These are phyloP conservation scores for Geoglossum cookeanum DNA, from an alignment of 2,329 filamentous ascomycete genomes.

Conservation along the genomic window DNA sequence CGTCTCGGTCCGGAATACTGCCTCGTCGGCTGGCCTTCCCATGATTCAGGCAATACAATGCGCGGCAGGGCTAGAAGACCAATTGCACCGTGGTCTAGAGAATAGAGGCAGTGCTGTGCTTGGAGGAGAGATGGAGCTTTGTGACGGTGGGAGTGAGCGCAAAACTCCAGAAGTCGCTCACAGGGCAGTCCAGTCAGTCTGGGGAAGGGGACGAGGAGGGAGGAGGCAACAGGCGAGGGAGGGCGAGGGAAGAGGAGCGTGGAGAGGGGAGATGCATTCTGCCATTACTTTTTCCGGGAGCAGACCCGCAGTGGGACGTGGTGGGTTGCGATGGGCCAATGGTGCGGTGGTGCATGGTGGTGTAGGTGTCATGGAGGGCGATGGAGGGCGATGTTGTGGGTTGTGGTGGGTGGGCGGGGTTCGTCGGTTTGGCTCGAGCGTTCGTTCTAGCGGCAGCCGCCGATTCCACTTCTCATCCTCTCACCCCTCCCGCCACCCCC, in stretches of 20 bases:
- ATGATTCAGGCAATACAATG: constrained; percentile 1
- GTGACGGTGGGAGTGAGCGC: constrained; percentile 26
- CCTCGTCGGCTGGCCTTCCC: background rate
- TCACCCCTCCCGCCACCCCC: background rate
- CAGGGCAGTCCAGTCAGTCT: constrained; percentile 7
- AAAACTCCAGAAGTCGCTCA: constrained; percentile 40
- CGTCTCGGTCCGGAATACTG: background rate
- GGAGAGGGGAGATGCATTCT: background rate
- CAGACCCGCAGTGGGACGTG: too few relatives aligned
- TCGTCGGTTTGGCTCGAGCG: background rate
- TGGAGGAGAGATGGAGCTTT: constrained; percentile 26
- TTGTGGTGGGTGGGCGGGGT: background rate
- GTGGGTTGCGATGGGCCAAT: too few relatives aligned
- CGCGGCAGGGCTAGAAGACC: background rate
- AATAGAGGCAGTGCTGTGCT: background rate
- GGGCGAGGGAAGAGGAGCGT: background rate
- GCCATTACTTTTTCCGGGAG: background rate
- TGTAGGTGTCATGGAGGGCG: too few relatives aligned
- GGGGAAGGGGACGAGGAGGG: background rate
- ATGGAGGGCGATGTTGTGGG: too few relatives aligned
- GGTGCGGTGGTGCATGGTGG: too few relatives aligned
- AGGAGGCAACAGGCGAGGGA: background rate
- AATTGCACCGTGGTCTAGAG: background rate
- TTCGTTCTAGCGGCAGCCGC: background rate
- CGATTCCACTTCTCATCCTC: background rate